These are phyloP conservation scores for Penicillium pulvis DNA, from an alignment of 495 filamentous ascomycete genomes.

Conservation along the genomic window DNA sequence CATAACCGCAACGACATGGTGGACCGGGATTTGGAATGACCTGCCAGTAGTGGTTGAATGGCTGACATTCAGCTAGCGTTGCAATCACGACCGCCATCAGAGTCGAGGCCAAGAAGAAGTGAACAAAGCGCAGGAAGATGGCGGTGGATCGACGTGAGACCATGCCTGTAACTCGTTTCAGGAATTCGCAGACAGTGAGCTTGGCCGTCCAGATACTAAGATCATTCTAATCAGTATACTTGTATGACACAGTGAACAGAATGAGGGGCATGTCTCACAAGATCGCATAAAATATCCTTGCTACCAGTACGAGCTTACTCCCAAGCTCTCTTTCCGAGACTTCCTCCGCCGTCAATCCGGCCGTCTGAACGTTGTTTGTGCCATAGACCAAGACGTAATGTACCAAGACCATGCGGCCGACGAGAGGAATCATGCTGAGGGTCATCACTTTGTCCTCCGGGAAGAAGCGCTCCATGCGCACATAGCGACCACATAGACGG, in stretches of 20 bases:
- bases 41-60: constrained; percentile 87
- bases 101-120: constrained; percentile 72
- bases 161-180: constrained; percentile 70
- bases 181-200: constrained; percentile 85
- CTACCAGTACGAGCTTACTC: constrained; percentile 54
- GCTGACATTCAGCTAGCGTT: constrained; percentile 82
- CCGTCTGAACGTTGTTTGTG: constrained; percentile 74
- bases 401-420: constrained; percentile 80
- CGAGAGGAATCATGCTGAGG: constrained; percentile 74
- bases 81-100: constrained; percentile 79
- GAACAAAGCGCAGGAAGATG: constrained; percentile 64
- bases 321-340: constrained; percentile 50
- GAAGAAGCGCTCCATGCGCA: constrained; percentile 80
- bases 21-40: constrained; percentile 86
- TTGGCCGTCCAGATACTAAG: constrained; percentile 91
- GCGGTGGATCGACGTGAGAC: constrained; percentile 74
- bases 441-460: constrained; percentile 86
- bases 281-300: constrained; percentile 58
- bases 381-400: constrained; percentile 83
- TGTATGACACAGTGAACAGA: neutral
- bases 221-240: neutral
- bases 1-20: constrained; percentile 79
- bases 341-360: constrained; percentile 39
- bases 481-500: constrained; percentile 74
- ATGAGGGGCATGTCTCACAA: constrained; percentile 46